Conservation (phyloP, 2,329 filamentous ascomycete genomes). For the Aspergillus ochraceoroseus region DNA sequence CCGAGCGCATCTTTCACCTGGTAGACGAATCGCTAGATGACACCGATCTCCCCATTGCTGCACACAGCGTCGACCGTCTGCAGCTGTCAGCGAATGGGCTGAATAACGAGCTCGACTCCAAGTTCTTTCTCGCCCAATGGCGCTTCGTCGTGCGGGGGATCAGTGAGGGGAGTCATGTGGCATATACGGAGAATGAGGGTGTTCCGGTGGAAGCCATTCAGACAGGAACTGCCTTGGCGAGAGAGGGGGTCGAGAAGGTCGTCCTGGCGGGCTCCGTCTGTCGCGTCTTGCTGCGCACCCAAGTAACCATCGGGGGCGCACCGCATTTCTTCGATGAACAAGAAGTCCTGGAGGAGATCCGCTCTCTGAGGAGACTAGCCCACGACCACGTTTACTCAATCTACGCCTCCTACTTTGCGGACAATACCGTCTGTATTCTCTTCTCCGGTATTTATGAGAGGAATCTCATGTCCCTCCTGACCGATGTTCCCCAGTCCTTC, state of each 20-base stretch:
- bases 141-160: conserved; percentile 55
- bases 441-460: conserved; percentile 42
- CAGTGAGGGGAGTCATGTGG: conserved; percentile 52
- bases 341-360: conserved; percentile 41
- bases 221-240: conserved; percentile 32
- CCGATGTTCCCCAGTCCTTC: conserved; percentile 41
- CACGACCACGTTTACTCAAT: conserved; percentile 45
- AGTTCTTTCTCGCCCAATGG: conserved; percentile 58
- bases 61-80: conserved; percentile 52
- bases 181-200: conserved; percentile 56
- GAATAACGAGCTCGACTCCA: conserved; percentile 46
- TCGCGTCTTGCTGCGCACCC: conserved; percentile 37
- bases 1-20: conserved; percentile 58
- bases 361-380: conserved; percentile 35
- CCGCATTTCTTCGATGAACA: conserved; percentile 38
- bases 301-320: conserved; percentile 36
- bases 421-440: conserved; percentile 42
- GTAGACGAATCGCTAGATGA: conserved; percentile 60
- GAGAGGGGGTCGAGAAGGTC: conserved; percentile 42
- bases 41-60: conserved; percentile 55
- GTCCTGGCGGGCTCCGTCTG: conserved; percentile 37
- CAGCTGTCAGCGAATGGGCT: conserved; percentile 50
- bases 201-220: conserved; percentile 55
- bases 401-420: conserved; percentile 44
- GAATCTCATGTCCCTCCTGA: conserved; percentile 42